Conservation (phyloP, 352 stramenopile genomes). For the Globisporangium abappressorium region DNA sequence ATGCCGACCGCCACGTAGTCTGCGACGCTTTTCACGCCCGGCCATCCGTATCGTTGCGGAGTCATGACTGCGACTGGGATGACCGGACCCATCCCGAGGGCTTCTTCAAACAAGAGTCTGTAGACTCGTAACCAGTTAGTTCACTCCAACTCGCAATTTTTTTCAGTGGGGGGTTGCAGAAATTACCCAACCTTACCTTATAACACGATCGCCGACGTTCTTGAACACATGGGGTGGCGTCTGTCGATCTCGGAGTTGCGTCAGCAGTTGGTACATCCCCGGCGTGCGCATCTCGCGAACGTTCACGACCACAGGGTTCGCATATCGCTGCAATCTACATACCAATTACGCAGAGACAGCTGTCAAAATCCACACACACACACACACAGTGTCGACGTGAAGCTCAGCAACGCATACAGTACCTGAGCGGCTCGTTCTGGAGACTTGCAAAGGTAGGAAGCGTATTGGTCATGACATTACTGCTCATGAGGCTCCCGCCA, state of each 20-base stretch:
- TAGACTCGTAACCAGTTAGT: background rate
- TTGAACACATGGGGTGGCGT: conserved; percentile 8
- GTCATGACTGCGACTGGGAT: conserved; percentile 4
- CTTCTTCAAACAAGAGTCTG: conserved; percentile 15
- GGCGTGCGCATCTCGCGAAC: conserved; percentile 4
- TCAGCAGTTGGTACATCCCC: conserved; percentile 9
- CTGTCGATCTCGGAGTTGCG: conserved; percentile 11
- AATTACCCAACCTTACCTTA: background rate
- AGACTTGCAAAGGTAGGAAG: conserved; percentile 1
- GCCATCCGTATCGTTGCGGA: background rate
- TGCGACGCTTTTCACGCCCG: background rate
- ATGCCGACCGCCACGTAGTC: conserved; percentile 12
- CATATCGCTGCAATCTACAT: background rate
- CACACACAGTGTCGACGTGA: too few relatives aligned
- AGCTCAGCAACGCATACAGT: background rate
- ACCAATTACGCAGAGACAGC: background rate
- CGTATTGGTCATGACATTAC: background rate
- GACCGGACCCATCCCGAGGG: conserved; percentile 7
- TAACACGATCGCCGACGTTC: conserved; percentile 9
- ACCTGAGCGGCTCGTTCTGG: background rate
- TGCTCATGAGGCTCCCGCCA: background rate
- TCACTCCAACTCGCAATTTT: background rate
- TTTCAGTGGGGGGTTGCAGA: background rate
- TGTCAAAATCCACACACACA: background rate
- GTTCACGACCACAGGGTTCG: background rate